phyloP scores from a whole-genome alignment of 257 asterid species.

The Solanum sitiens region DNA sequence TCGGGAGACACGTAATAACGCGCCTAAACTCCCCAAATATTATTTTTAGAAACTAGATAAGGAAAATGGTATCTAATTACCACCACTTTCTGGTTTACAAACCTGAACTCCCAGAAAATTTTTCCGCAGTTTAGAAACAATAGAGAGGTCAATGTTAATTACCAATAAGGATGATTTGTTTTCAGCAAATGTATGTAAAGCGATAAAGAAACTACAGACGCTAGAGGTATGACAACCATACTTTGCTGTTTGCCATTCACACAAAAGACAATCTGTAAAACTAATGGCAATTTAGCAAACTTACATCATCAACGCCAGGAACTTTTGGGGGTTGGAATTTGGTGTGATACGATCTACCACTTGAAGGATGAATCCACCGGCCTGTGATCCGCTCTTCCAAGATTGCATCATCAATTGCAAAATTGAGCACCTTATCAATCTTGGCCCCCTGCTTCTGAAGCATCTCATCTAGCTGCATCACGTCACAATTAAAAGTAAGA shows the following conservation, averaged over 20 bases:
- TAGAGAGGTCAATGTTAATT: background rate
- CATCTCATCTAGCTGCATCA: conserved; percentile 86
- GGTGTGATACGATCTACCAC: conserved; percentile 82
- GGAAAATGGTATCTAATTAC: background rate
- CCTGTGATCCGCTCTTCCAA: conserved; percentile 95
- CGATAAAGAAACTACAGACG: background rate
- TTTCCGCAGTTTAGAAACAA: background rate
- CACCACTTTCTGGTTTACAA: background rate
- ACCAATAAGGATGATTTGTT: background rate
- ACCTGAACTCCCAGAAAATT: background rate
- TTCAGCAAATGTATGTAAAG: background rate
- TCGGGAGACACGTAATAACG: background rate
- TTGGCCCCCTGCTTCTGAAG: conserved; percentile 71
- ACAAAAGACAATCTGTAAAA: background rate
- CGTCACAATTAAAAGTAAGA: background rate
- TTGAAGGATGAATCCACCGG: conserved; percentile 98
- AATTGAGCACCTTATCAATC: conserved; percentile 86
- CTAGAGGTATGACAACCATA: background rate
- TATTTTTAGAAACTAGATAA: background rate
- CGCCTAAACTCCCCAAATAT: background rate
- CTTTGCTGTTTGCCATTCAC: background rate
- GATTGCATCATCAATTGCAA: conserved; percentile 90
- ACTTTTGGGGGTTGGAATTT: conserved; percentile 82
- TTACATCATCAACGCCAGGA: conserved; percentile 81
- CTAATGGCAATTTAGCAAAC: background rate